Base-by-base conservation (phyloP, 345 rosid genomes). In the Dovyalis caffra region DNA sequence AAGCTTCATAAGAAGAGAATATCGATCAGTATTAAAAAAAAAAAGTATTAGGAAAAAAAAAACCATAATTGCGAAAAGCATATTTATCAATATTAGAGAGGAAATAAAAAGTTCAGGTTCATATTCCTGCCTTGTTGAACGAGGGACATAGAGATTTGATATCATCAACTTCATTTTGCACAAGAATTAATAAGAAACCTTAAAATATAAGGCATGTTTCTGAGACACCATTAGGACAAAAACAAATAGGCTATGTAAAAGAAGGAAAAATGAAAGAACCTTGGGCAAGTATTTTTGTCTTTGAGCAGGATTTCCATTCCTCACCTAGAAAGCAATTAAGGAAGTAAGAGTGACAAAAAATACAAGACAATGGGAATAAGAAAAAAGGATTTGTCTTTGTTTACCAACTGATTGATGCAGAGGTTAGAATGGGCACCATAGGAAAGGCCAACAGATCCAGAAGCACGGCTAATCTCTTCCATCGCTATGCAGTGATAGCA, bases 341-440 rank as follows among this genome's bases (percentile, higher is more conserved):
- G 60, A 63, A 58, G 3, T 18, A 66, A 58, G 32, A 58, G 53
- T 2, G 60, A 47, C 6, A 33, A 64, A 7, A 31, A 9, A 1
- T 3, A 11, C 25, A 5, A 38, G 34, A 53, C 47, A 63, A 63
- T 33, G 53, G 5, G 16, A 53, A 64, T 74, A 23, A 14, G 16
- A 63, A 29, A 0, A 20, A 60, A 31, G 29, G 64, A 25, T 1
- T 28, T 29, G 67, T 71, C 70, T n/a, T n/a, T 69, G 67, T 47
- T 70, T 89, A 95, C 99, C 97, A 95, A 80, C 78, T 95, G 99
- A 82, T 95, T 95, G 76, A 95, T 82, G 86, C 99, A 95, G 73
- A 95, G 83, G 84, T 95, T 95, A 74, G 99, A 91, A 82, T 95
- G 99, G 32, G 97, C 94, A 77, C 97, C 97, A 72, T 91, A 95